These are phyloP conservation scores for Entomortierella lignicola DNA, from an alignment of 192 early-diverging fungal genomes.

Conservation along the genomic window DNA sequence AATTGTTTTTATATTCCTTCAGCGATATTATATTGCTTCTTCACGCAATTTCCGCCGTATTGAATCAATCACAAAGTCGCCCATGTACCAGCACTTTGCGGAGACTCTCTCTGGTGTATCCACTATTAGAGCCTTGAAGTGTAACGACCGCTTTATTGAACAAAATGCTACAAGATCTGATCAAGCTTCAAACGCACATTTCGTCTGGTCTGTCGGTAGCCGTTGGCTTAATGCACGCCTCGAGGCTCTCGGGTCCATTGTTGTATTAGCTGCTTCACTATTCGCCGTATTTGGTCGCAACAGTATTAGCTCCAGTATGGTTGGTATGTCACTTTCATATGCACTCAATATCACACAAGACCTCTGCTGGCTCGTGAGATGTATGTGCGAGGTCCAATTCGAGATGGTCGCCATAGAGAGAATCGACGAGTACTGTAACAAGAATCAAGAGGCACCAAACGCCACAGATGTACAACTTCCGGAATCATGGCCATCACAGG, in stretches of 20 bases:
- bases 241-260: constrained; percentile 81
- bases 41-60: constrained; percentile 79
- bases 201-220: constrained; percentile 65
- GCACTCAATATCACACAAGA: constrained; percentile 82
- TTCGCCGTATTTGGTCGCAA: constrained; percentile 75
- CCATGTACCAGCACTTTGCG: constrained; percentile 72
- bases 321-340: constrained; percentile 75
- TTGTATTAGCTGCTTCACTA: constrained; percentile 82
- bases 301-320: constrained; percentile 72
- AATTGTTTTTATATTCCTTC: constrained; percentile 43
- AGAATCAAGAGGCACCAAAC: constrained; percentile 54
- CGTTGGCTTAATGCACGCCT: constrained; percentile 79
- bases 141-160: constrained; percentile 64
- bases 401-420: constrained; percentile 81
- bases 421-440: constrained; percentile 69
- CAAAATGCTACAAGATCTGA: constrained; percentile 56
- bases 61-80: constrained; percentile 74
- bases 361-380: constrained; percentile 85
- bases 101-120: constrained; percentile 62
- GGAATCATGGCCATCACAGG: constrained; percentile 77
- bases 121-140: constrained; percentile 60
- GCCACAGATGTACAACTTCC: constrained; percentile 60
- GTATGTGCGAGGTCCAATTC: constrained; percentile 84
- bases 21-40: constrained; percentile 67
- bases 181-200: constrained; percentile 21